These are phyloP conservation scores for Pseudogymnoascus sp. DNA, from an alignment of 2,329 filamentous ascomycete species.

Conservation along the genomic window DNA sequence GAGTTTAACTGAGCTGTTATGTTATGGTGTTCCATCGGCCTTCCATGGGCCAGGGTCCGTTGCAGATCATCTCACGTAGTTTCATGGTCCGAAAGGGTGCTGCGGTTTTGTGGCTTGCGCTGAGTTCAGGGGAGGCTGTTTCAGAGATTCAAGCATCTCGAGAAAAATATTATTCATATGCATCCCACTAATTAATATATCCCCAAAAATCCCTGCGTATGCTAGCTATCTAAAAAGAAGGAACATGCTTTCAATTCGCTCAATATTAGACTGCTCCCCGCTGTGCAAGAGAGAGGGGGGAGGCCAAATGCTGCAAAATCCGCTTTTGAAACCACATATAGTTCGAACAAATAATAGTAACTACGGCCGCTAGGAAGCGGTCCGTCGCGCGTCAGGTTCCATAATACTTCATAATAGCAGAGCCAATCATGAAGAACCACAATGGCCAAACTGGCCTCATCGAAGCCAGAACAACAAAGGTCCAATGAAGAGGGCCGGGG, in stretches of 20 bases:
- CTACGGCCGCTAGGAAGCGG: not conserved
- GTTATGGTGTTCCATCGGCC: not conserved
- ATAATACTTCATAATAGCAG: not conserved
- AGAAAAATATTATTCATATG: not conserved
- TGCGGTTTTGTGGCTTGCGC: not conserved
- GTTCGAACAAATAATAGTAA: not conserved
- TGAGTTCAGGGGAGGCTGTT: not conserved
- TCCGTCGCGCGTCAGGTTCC: not conserved
- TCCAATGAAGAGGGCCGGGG: not conserved
- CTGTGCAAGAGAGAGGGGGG: not conserved
- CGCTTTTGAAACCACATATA: not conserved
- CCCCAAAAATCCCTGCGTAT: not conserved
- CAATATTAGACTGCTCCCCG: not conserved
- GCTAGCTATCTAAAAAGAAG: not conserved
- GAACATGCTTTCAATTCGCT: slow-evolving; percentile 1
- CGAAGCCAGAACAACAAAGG: not conserved
- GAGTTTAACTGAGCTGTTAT: not conserved
- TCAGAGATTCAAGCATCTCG: not conserved
- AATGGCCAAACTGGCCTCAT: not conserved
- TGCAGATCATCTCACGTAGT: not conserved
- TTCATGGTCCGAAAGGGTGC: not conserved
- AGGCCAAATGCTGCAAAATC: not conserved
- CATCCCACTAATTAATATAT: not conserved
- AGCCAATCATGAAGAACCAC: not conserved
- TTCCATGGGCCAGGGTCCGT: not conserved